Conservation (phyloP, 805 yeast genomes). For the Candida palmyrensis region DNA sequence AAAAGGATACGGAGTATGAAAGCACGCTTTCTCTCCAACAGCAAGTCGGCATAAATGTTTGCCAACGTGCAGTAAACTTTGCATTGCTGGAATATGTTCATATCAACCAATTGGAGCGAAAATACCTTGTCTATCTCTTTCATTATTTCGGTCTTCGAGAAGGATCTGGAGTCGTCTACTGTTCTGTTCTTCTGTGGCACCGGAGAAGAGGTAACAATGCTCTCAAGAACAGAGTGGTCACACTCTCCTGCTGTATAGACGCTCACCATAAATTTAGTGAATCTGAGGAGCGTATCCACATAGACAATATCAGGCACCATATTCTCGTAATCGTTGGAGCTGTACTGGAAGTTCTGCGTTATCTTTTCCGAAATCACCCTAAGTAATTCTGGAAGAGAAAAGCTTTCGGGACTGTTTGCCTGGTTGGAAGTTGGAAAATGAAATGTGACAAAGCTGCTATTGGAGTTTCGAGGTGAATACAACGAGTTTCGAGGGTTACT, state of each 20-base stretch:
- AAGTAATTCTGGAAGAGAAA: slow-evolving; percentile 30
- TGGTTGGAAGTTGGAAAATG: slow-evolving; percentile 20
- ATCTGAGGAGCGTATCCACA: slow-evolving; percentile 65
- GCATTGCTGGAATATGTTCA: slow-evolving; percentile 42
- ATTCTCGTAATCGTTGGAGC: slow-evolving; percentile 60
- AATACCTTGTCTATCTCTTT: slow-evolving; percentile 30
- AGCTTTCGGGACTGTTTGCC: slow-evolving; percentile 13
- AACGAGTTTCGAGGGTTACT: slow-evolving; percentile 5
- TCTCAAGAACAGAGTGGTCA: slow-evolving; percentile 34
- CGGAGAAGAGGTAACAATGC: slow-evolving; percentile 35
- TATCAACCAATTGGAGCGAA: slow-evolving; percentile 28
- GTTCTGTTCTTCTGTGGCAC: neutral
- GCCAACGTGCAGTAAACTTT: slow-evolving; percentile 64
- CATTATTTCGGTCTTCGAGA: slow-evolving; percentile 38
- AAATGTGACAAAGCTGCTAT: slow-evolving; percentile 20
- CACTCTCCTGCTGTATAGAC: slow-evolving; percentile 44
- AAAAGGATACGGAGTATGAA: slow-evolving; percentile 66
- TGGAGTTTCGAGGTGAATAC: slow-evolving; percentile 31
- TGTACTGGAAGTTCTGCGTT: slow-evolving; percentile 28
- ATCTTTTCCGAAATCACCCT: slow-evolving; percentile 23
- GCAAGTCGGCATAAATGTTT: slow-evolving; percentile 54
- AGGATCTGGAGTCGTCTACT: neutral
- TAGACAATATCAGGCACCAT: slow-evolving; percentile 78
- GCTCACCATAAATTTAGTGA: slow-evolving; percentile 53
- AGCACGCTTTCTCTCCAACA: slow-evolving; percentile 61